These are phyloP conservation scores for Cryphonectria japonica DNA, from an alignment of 2,329 filamentous ascomycete genomes.

Conservation along the genomic window DNA sequence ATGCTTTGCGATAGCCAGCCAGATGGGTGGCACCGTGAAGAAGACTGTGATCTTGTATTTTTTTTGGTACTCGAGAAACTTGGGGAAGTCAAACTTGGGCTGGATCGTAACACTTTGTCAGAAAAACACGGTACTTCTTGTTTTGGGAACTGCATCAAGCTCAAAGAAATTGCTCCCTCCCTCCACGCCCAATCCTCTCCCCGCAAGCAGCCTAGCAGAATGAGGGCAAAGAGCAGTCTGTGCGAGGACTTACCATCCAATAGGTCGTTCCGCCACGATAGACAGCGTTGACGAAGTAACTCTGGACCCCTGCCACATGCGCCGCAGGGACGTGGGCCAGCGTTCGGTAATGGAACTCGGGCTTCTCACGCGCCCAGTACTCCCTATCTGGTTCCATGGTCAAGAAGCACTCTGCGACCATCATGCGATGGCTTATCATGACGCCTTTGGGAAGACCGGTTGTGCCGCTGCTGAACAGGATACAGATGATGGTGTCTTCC, in stretches of 20 bases:
- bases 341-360: conserved; percentile 38
- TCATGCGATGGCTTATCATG: conserved; percentile 49
- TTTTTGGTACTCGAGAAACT: conserved; percentile 57
- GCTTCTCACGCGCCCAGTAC: conserved; percentile 36
- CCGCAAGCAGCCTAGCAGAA: not conserved
- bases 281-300: conserved; percentile 46
- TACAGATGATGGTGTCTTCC: conserved; percentile 44
- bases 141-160: not conserved
- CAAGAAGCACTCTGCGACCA: conserved; percentile 44
- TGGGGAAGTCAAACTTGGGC: conserved; percentile 56
- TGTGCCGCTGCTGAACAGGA: conserved; percentile 54
- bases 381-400: conserved; percentile 37
- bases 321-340: conserved; percentile 50
- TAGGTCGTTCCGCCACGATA: conserved; percentile 54
- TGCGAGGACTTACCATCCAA: conserved; percentile 55
- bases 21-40: conserved; percentile 65
- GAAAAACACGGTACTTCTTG: not conserved
- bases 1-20: conserved; percentile 60
- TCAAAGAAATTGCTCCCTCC: not conserved
- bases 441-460: conserved; percentile 54
- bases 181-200: not conserved
- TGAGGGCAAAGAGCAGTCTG: not conserved
- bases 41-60: conserved; percentile 56
- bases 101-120: not conserved
- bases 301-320: conserved; percentile 51